Base-by-base conservation (phyloP, 352 stramenopile genomes). In the Phytopythium aichiense region DNA sequence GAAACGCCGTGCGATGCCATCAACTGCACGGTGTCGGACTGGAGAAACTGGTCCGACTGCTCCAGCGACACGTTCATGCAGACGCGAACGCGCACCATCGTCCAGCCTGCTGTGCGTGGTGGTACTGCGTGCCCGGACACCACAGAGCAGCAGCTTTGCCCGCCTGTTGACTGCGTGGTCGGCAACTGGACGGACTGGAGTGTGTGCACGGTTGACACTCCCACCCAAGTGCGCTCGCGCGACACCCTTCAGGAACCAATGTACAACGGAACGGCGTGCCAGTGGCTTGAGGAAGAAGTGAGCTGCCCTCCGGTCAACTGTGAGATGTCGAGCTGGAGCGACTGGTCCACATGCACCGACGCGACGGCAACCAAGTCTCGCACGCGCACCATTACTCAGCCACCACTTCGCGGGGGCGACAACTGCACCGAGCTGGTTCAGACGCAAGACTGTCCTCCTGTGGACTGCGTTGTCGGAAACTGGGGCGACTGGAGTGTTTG, bases 251-350 rank as follows among this genome's bases (percentile, higher is more conserved):
- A 64, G 22, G 2, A 50, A 1, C 18, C 67, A 13, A 52, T 52
- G 8, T 79, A 67, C 42, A 71, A 71, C 20, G 76, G 76, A 2
- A 30, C 59, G n/a, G 64, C 35, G 16, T 87, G 77, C 38, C 71
- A 66, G 18, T 76, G 64, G 57, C 16, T 67, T 1, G 49, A 53
- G 9, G 68, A 87, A 35, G 30, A 54, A 2, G 30, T 71, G 7
- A 40, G 60, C n/a, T 92, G 82, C 52, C 80, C 80, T 4, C 45
- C 76, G 0, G 68, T 89, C 6, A 57, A 83, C 54, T 92, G 83
- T 49, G 22, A 64, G 0, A 50, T 76, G 12, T 70, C 59, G 0
- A 60, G 56, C 11, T 91, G 79, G 79, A 56, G 23, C 2, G 58
- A 74, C 4, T 91, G 79, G 79, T 79, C 54, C 1, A 59, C 65